These are phyloP conservation scores for Sclerospora graminicola DNA, from an alignment of 352 stramenopile genomes.

Conservation along the genomic window DNA sequence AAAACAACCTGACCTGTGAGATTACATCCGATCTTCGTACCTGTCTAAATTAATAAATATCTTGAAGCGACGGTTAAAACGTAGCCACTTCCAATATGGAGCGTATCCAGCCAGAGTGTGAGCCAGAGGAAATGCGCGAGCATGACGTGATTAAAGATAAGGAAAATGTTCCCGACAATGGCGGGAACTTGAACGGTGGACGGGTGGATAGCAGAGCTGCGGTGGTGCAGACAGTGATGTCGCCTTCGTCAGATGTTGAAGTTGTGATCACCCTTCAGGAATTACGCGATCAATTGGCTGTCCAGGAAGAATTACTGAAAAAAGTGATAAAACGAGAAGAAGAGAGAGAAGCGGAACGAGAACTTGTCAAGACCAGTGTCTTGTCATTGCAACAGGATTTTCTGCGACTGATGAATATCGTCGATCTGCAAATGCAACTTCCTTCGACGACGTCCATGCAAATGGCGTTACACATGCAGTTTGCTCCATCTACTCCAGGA, in stretches of 20 bases:
- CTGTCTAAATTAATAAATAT: constrained; percentile 3
- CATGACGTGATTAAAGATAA: not conserved
- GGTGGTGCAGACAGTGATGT: not conserved
- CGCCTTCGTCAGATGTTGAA: constrained; percentile 28
- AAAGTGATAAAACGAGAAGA: constrained; percentile 27
- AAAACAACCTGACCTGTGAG: not conserved
- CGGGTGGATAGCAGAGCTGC: not conserved
- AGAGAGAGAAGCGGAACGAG: constrained; percentile 24
- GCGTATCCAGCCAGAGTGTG: constrained; percentile 6
- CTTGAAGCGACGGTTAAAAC: not conserved
- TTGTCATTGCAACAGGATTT: constrained; percentile 62
- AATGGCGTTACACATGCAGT: constrained; percentile 13
- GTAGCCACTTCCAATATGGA: not conserved
- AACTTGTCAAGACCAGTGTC: constrained; percentile 51
- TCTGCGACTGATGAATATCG: constrained; percentile 63
- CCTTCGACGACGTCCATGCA: constrained; percentile 18
- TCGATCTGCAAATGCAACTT: constrained; percentile 73
- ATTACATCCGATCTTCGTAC: not conserved
- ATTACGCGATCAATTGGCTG: constrained; percentile 17
- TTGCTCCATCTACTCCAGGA: constrained; percentile 13
- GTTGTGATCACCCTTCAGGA: constrained; percentile 31
- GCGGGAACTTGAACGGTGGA: not conserved
- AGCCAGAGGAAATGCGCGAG: constrained; percentile 2
- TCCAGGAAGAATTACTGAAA: constrained; percentile 21
- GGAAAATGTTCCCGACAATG: not conserved